Percentiles rank a stretch among this genome's conserved stretches.
These are phyloP conservation scores for Trichoderma orchidacearum DNA, from an alignment of 495 filamentous ascomycete species.

Conservation along the genomic window DNA sequence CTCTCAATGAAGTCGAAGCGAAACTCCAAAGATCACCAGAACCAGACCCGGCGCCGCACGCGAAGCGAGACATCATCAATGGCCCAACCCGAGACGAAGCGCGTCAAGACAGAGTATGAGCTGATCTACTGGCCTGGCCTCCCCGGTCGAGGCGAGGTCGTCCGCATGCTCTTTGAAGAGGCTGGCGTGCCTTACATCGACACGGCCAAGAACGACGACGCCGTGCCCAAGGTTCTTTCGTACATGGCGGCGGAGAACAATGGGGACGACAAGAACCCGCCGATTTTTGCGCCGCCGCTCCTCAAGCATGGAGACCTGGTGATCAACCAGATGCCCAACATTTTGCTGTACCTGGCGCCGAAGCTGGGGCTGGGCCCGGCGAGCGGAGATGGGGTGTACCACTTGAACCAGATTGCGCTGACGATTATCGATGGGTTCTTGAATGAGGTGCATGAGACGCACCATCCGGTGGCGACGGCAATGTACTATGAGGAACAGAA, in stretches of 20 bases:
- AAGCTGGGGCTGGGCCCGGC: constrained; percentile 35
- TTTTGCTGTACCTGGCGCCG: constrained; percentile 45
- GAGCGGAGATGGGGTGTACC: constrained; percentile 17
- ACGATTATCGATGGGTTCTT: constrained; percentile 52
- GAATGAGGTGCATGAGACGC: constrained; percentile 53
- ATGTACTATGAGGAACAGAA: constrained; percentile 60
- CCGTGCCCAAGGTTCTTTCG: constrained; percentile 20
- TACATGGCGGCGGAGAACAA: constrained; percentile 15
- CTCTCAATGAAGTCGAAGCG: too few species aligned
- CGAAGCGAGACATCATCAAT: not conserved
- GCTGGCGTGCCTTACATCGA: constrained; percentile 46
- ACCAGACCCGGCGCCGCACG: too few species aligned
- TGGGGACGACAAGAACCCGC: constrained; percentile 35
- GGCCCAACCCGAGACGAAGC: not conserved
- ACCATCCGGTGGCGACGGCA: constrained; percentile 44
- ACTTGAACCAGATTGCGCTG: constrained; percentile 40
- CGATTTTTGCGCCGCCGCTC: constrained; percentile 46
- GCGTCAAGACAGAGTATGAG: constrained; percentile 14
- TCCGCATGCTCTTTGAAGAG: constrained; percentile 43
- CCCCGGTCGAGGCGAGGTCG: constrained; percentile 42
- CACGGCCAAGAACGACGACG: constrained; percentile 24
- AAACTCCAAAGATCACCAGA: too few species aligned
- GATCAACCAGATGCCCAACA: constrained; percentile 51
- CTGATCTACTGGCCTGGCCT: constrained; percentile 40
- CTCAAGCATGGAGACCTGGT: constrained; percentile 43